Evolutionary conservation across 345 rosid genomes (phyloP), one percentile per base, ranked within the genome.

Genomic region (Euclidium syriacum): DNA sequence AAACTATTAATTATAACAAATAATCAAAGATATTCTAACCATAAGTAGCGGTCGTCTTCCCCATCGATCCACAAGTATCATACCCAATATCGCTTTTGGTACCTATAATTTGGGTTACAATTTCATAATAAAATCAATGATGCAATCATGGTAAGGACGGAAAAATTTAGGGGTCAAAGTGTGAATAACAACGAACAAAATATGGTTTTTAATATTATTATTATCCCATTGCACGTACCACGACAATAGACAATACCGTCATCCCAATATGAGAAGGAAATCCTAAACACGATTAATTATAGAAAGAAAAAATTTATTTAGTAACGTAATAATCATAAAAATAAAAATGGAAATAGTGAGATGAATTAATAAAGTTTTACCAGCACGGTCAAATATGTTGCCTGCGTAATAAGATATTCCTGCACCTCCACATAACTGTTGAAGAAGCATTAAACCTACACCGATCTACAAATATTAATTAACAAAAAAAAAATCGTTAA

Each of bases 391-490:
- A 58, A 81, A 82, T 32, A 88, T 73, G 47, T 64, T 52, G 27
- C 71, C 58, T 4, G 81, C 70, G 68, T 83, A 88, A 64, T 62
- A 79, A 35, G 39, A 15, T 44, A 83, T 2, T 1, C 77, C 86
- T 39, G 56, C 67, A 41, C 16, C 53, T 25, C 96, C 96, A 55
- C 77, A 78, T 5, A 85, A 67, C 60, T 83, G 86, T 44, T 85
- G 90, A 12, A 85, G 67, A 16, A 83, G 53, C 90, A 88, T 77
- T 43, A 85, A 63, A 26, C 91, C 96, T 29, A 80, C 62, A 12
- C 83, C 88, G 17, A 79, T 69, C 96, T 88, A n/a, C n/a, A 33
- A 19, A 52, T 30, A 36, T 26, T n/a, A 58, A 35, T 29, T 40
- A 7, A 19, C 35, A 30, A 44, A 39, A 3, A 30, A 48, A 24